Evolutionary conservation across 208 protist species (phyloP), one percentile per base, ranked within the genome.

Genomic region (Crithidia mellificae): DNA sequence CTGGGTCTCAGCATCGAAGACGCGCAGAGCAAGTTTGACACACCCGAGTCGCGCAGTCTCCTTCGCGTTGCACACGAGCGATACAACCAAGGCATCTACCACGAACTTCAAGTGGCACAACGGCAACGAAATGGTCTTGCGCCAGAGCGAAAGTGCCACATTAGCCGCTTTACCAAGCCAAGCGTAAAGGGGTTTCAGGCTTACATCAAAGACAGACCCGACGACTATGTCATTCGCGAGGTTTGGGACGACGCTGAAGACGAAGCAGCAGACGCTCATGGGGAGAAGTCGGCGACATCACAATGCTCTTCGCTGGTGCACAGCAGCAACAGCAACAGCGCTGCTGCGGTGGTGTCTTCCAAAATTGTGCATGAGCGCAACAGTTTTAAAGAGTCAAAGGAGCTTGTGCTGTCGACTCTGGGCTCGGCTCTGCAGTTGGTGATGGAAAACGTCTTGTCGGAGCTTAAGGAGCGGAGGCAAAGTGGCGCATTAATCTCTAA

Each of bases 1-100:
- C 73, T 95, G 27, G 90, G 90, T 44, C 87, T 95, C 72, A 92
- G 87, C 47, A 83, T 95, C 65, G 90, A 95, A 55, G 90, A 95
- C 47, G 81, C 90, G n/a, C 80, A 91, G 30, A 92, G 87, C 65
- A 95, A 92, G 57, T 93, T 95, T 41, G 85, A 93, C 62, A 83
- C 83, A 15, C 78, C 81, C 5, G 84, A 93, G 68, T 87, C 87
- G 11, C 85, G 90, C 27, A 72, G 51, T 30, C 70, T 80, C n/a
- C 71, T 95, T 5, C 85, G 84, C 12, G 64, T 93, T 19, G 80
- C 87, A 1, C 90, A 95, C 38, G 87, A 95, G 68, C 84, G 87
- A 1, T 74, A 91, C 74, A 93, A 93, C 66, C 78, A 90, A 39
- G 87, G 87, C 17, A 65, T 95, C 46, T 88, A 90, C 44, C 90